phyloP scores from a whole-genome alignment of 1,139 yeast species.

The Groenewaldozyma auringiensis region DNA sequence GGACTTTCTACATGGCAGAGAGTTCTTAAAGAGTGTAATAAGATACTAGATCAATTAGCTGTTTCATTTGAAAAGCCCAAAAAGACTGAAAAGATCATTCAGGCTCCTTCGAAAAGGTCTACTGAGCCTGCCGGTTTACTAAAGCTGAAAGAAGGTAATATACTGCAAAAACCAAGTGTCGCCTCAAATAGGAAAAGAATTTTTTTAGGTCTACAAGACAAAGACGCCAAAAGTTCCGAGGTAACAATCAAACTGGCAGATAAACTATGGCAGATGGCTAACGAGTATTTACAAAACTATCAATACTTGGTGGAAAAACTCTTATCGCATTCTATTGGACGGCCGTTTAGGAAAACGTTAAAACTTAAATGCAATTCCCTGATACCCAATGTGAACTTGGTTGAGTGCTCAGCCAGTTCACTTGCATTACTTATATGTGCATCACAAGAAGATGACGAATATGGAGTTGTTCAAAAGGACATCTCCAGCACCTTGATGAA shows the following conservation, averaged over 20 bases:
- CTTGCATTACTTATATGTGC: conserved; percentile 24
- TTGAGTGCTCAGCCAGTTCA: conserved; percentile 24
- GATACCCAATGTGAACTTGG: conserved; percentile 25
- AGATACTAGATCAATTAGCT: conserved; percentile 14
- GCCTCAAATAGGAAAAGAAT: conserved; percentile 9
- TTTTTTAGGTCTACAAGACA: conserved; percentile 23
- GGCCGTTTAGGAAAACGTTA: conserved; percentile 28
- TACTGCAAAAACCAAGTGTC: conserved; percentile 9
- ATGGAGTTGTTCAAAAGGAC: conserved; percentile 35
- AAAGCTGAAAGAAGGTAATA: conserved; percentile 14
- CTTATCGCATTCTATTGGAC: conserved; percentile 17
- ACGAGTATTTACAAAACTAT: conserved; percentile 11
- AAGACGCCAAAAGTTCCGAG: conserved; percentile 20
- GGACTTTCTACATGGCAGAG: conserved; percentile 21
- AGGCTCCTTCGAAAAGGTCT: neutral
- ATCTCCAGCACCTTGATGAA: conserved; percentile 28
- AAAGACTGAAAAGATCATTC: neutral
- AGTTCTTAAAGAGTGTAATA: conserved; percentile 19
- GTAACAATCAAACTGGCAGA: conserved; percentile 14
- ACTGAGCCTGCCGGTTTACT: neutral
- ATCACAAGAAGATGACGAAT: conserved; percentile 31
- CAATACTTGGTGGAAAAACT: conserved; percentile 10
- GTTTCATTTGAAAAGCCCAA: conserved; percentile 11
- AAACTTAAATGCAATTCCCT: conserved; percentile 21
- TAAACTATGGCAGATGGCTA: conserved; percentile 1